These are phyloP conservation scores for Yamadazyma endophytica DNA, from an alignment of 805 yeast species.

Conservation along the genomic window DNA sequence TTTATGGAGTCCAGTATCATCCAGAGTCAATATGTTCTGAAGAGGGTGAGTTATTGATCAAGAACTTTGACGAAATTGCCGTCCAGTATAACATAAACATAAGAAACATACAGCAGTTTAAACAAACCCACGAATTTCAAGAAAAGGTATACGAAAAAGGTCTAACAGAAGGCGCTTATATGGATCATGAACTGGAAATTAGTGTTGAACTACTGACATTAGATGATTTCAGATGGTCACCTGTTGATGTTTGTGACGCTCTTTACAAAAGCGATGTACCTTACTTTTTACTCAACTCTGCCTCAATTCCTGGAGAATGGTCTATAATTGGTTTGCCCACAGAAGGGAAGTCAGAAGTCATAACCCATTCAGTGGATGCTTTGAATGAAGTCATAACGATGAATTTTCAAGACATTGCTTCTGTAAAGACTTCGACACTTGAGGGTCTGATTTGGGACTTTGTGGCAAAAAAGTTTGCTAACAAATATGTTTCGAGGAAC, in stretches of 20 bases:
- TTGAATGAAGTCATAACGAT: constrained; percentile 18
- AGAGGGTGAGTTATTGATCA: constrained; percentile 54
- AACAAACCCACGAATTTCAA: constrained; percentile 1
- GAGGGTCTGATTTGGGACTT: constrained; percentile 44
- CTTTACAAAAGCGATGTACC: constrained; percentile 23
- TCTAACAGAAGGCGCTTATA: constrained; percentile 3
- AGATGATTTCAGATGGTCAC: constrained; percentile 13
- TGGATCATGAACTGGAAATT: constrained; percentile 1
- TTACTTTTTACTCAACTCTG: constrained; percentile 69
- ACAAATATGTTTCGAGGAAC: constrained; percentile 26
- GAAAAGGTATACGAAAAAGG: constrained; percentile 6
- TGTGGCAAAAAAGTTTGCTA: constrained; percentile 46
- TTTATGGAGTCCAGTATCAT: constrained; percentile 94
- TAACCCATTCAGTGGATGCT: constrained; percentile 59
- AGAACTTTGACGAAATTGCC: constrained; percentile 59
- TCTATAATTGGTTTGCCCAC: constrained; percentile 76
- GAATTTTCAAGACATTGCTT: constrained; percentile 26
- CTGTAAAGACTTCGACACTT: constrained; percentile 6
- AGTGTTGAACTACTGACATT: constrained; percentile 12
- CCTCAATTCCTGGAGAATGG: constrained; percentile 83
- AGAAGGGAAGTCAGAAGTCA: constrained; percentile 36
- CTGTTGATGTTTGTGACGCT: constrained; percentile 52
- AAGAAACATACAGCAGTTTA: constrained; percentile 14
- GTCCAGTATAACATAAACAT: constrained; percentile 20
- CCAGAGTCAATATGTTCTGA: constrained; percentile 91